Conservation (phyloP, 495 filamentous ascomycete genomes). For the Hyaloscypha bicolor region DNA sequence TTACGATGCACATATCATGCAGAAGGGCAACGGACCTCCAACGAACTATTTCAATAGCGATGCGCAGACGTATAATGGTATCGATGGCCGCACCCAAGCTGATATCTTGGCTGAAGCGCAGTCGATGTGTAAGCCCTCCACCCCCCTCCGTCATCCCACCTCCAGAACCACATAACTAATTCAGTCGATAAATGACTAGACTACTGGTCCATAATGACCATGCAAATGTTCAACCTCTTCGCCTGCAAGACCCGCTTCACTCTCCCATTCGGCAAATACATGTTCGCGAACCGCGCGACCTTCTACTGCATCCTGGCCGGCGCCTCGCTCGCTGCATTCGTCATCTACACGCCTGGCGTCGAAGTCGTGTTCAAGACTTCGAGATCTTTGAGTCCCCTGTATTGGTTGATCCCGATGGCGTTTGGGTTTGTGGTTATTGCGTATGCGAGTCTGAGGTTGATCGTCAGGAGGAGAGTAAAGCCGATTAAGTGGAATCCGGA, state of each 20-base stretch:
- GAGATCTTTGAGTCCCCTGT: constrained; percentile 53
- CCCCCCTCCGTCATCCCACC: not conserved
- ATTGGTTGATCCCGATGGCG: constrained; percentile 65
- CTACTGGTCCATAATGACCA: constrained; percentile 40
- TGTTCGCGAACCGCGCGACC: constrained; percentile 55
- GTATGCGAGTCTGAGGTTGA: constrained; percentile 29
- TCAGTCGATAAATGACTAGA: not conserved
- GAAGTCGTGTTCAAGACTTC: constrained; percentile 46
- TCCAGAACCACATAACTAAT: not conserved
- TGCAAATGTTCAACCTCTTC: constrained; percentile 62
- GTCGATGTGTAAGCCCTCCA: constrained; percentile 26
- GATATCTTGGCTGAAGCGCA: constrained; percentile 39
- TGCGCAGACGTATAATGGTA: constrained; percentile 33
- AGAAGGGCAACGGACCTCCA: constrained; percentile 30
- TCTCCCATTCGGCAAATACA: constrained; percentile 64
- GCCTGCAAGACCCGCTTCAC: constrained; percentile 63
- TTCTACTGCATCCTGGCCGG: constrained; percentile 45
- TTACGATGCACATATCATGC: constrained; percentile 32
- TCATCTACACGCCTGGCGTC: constrained; percentile 56
- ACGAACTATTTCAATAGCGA: constrained; percentile 35
- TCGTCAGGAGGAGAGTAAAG: constrained; percentile 29
- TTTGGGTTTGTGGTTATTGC: constrained; percentile 60
- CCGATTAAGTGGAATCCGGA: constrained; percentile 37
- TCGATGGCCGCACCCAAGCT: constrained; percentile 33
- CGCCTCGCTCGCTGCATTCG: constrained; percentile 57